These are phyloP conservation scores for Orbilia javanica DNA, from an alignment of 2,329 filamentous ascomycete species.

Conservation along the genomic window DNA sequence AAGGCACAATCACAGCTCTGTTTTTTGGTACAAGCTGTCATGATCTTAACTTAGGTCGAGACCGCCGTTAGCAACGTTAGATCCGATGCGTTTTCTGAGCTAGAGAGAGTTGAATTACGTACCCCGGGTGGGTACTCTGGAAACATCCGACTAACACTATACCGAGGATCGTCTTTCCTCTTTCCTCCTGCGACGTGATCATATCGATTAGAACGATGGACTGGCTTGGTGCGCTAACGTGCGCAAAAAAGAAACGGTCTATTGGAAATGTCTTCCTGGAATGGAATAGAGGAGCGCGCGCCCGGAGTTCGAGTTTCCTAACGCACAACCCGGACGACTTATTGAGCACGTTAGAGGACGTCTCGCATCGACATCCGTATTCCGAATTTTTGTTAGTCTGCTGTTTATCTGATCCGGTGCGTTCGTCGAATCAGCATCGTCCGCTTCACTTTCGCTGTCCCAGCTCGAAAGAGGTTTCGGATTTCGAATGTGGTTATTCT, in stretches of 20 bases:
- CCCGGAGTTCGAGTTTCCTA: constrained; percentile 39
- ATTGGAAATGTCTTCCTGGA: too few species aligned
- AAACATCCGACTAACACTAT: constrained; percentile 13
- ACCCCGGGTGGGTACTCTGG: background rate
- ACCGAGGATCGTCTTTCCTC: constrained; percentile 29
- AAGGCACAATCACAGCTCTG: background rate
- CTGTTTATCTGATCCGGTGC: constrained; percentile 29
- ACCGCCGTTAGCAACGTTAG: background rate
- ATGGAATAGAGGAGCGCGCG: too few species aligned
- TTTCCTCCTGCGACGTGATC: constrained; percentile 25
- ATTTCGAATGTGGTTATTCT: background rate
- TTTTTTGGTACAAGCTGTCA: background rate
- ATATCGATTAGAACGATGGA: constrained; percentile 11
- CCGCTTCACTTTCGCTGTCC: background rate
- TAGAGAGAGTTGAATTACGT: constrained; percentile 24
- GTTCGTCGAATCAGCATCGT: constrained; percentile 11
- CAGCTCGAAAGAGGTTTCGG: background rate
- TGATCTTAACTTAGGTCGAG: constrained; percentile 15
- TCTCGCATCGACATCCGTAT: constrained; percentile 35
- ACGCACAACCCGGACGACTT: constrained; percentile 1
- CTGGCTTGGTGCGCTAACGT: background rate
- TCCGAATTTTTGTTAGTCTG: background rate
- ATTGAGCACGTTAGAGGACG: constrained; percentile 1
- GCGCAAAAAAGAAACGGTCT: background rate
- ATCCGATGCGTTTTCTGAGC: background rate